phyloP scores from a whole-genome alignment of 441 rosid species.

The Bocquillonia castaneifolia region DNA sequence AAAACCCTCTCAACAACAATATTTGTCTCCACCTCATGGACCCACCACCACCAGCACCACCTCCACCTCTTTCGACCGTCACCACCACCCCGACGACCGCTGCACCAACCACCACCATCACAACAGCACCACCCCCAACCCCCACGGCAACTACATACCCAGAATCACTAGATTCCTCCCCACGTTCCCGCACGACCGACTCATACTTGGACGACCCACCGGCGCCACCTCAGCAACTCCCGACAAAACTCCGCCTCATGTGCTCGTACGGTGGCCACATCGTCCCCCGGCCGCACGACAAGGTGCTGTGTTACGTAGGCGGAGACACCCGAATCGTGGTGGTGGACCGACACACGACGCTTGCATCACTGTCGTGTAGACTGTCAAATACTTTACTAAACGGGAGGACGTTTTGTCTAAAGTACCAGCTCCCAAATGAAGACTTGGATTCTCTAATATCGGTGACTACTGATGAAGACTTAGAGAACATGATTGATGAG shows the following conservation, averaged over 20 bases:
- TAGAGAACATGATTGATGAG: slow-evolving; percentile 94
- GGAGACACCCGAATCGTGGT: slow-evolving; percentile 92
- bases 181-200: slow-evolving; percentile 75
- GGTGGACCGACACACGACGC: slow-evolving; percentile 61
- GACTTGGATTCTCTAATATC: slow-evolving; percentile 90
- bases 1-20: background rate
- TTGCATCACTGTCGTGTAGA: slow-evolving; percentile 48
- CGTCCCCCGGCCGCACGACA: slow-evolving; percentile 92
- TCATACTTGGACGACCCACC: slow-evolving; percentile 57
- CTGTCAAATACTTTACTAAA: slow-evolving; percentile 60
- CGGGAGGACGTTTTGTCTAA: slow-evolving; percentile 64
- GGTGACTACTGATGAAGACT: slow-evolving; percentile 85
- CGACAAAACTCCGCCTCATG: slow-evolving; percentile 90
- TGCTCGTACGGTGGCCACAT: slow-evolving; percentile 95
- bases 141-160: slow-evolving; percentile 32
- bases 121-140: slow-evolving; percentile 16
- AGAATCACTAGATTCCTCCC: slow-evolving; percentile 71
- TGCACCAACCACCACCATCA: slow-evolving; percentile 15
- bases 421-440: slow-evolving; percentile 88
- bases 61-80: slow-evolving; percentile 19
- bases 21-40: slow-evolving; percentile 20
- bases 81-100: slow-evolving; percentile 22
- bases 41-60: slow-evolving; percentile 30
- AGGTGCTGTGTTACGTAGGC: slow-evolving; percentile 80
- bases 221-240: slow-evolving; percentile 30